These are phyloP conservation scores for Colletotrichum camelliae DNA, from an alignment of 2,329 filamentous ascomycete species.

Conservation along the genomic window DNA sequence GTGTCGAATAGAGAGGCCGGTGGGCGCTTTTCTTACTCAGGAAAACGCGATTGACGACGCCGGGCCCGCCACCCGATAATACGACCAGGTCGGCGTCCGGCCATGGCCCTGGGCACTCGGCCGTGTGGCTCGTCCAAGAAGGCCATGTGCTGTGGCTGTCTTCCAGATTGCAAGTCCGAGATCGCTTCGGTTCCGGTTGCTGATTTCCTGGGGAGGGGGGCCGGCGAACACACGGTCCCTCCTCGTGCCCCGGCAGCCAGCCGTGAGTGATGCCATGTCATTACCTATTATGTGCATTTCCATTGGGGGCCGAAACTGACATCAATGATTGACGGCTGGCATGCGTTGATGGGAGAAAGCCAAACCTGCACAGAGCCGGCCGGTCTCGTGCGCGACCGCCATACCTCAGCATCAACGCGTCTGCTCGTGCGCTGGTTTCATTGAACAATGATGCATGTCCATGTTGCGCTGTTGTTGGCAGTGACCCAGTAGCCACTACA, in stretches of 20 bases:
- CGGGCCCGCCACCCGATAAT: not conserved
- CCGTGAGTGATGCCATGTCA: not conserved
- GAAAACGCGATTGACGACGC: not conserved
- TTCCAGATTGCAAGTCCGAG: not conserved
- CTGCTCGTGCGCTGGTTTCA: constrained; percentile 5
- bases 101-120: not conserved
- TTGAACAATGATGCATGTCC: not conserved
- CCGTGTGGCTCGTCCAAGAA: not conserved
- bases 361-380: not conserved
- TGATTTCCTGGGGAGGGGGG: not conserved
- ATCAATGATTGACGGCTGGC: not conserved
- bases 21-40: not conserved
- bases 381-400: not conserved
- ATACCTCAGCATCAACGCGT: not conserved
- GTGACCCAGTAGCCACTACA: not conserved
- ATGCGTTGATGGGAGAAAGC: not conserved
- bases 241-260: not conserved
- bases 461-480: not conserved
- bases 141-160: not conserved
- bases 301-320: not conserved
- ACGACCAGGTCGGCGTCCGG: not conserved
- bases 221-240: not conserved
- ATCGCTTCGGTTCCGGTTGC: not conserved
- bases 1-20: not conserved
- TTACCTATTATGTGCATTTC: not conserved